Evolutionary conservation across 176 grass and related monocot genomes (phyloP), one percentile per base, ranked within the genome.

Genomic region (Thinopyrum elongatum): DNA sequence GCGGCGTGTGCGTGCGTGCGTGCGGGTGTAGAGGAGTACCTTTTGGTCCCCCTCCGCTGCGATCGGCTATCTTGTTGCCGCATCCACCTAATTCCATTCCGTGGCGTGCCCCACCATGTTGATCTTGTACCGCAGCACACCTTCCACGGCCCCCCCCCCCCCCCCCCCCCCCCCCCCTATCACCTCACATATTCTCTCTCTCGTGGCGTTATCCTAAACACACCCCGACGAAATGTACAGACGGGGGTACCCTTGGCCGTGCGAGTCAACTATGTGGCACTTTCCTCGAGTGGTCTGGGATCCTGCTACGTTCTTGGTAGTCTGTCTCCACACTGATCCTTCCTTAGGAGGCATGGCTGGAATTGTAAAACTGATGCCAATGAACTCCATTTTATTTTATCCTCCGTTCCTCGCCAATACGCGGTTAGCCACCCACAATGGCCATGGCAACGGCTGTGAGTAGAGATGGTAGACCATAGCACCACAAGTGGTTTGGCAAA

Each of bases 1-100:
- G 57, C 49, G 49, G 49, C 70, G 59, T 49, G 59, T 49, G 70
- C 80, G 55, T 65, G 70, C 80, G 83, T 0, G 90, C 61, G 46
- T 7, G 27, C 70, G 36, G 28, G 28, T 22, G n/a, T n/a, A n/a
- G n/a, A n/a, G n/a, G n/a, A n/a, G n/a, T n/a, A n/a, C n/a, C n/a
- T n/a, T n/a, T 51, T 53, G 49, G 49, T 53, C 65, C 74, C 65
- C 65, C 84, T 30, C 63, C 2, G 3, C 65, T 0, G 2, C 7
- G 55, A 58, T 82, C 87, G 80, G 79, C 86, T 33, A 91, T 84
- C 89, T 91, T 91, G 92, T 94, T 86, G 92, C 92, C 89, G 92
- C 92, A 87, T 94, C 86, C 86, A 89, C 86, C 92, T 23, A 93
- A 93, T 90, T 87, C 87, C 63, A 74, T 21, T 53, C 49, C 49